Conservation (phyloP, 2,329 filamentous ascomycete species). For the Colletotrichum lindemuthianum region DNA sequence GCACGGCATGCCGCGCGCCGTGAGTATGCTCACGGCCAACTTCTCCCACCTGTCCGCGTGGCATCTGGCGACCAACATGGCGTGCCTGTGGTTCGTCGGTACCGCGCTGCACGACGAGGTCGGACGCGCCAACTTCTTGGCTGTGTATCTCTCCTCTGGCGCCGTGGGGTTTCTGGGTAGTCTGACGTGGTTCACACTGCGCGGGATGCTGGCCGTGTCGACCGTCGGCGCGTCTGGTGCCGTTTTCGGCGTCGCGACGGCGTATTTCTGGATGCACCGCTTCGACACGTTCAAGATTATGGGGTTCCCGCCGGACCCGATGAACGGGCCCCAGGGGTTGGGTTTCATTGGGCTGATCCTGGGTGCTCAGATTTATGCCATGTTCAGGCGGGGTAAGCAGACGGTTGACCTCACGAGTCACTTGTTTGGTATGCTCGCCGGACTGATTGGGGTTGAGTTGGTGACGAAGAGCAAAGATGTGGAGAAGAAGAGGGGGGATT, state of each 20-base stretch:
- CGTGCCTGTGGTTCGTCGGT: slow-evolving; percentile 73
- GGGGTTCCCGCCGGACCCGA: slow-evolving; percentile 64
- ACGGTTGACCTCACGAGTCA: slow-evolving; percentile 64
- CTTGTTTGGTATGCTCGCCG: slow-evolving; percentile 60
- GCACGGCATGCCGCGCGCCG: slow-evolving; percentile 71
- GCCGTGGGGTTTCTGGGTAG: slow-evolving; percentile 68
- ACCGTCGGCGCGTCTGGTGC: slow-evolving; percentile 75
- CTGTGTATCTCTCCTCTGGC: slow-evolving; percentile 71
- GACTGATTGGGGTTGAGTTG: slow-evolving; percentile 52
- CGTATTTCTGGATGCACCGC: slow-evolving; percentile 69
- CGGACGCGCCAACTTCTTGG: slow-evolving; percentile 74
- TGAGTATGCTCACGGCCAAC: slow-evolving; percentile 69
- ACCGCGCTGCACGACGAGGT: slow-evolving; percentile 75
- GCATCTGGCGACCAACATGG: slow-evolving; percentile 74
- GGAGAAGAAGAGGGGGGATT: not conserved
- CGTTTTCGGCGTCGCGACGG: slow-evolving; percentile 68
- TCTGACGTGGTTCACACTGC: slow-evolving; percentile 60
- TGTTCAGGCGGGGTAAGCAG: slow-evolving; percentile 54
- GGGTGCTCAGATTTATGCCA: slow-evolving; percentile 59
- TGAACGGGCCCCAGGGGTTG: slow-evolving; percentile 63
- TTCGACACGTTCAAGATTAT: slow-evolving; percentile 67
- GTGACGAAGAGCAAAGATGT: slow-evolving; percentile 29
- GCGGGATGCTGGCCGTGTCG: slow-evolving; percentile 57
- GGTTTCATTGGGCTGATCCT: slow-evolving; percentile 62
- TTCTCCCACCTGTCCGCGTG: slow-evolving; percentile 74